Evolutionary conservation across 768 basidiomycete species (phyloP).

Genomic region (Boletus sp.): DNA sequence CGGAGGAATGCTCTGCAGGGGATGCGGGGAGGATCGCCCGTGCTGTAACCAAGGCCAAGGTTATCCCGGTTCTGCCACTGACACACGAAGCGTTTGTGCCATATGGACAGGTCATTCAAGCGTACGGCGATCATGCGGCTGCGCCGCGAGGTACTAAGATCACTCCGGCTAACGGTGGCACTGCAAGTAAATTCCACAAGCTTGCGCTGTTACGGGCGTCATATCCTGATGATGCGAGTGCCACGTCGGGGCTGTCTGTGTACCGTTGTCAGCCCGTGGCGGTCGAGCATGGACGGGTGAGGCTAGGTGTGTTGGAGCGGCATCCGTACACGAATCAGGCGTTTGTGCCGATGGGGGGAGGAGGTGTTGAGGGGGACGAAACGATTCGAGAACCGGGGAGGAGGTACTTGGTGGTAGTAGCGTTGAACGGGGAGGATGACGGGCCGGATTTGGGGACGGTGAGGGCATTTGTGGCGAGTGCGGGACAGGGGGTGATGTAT

Average conservation of each 20-base stretch:
- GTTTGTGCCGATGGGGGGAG: conserved; percentile 90
- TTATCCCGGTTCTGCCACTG: conserved; percentile 61
- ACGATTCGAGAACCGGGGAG: conserved; percentile 46
- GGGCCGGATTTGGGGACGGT: conserved; percentile 71
- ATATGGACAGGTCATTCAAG: conserved; percentile 91
- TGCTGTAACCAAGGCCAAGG: conserved; percentile 15
- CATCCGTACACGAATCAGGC: conserved; percentile 89
- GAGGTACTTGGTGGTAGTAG: conserved; percentile 82
- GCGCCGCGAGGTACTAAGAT: conserved; percentile 68
- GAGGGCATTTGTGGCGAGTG: conserved; percentile 77
- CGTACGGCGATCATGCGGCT: conserved; percentile 63
- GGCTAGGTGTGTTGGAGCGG: conserved; percentile 76
- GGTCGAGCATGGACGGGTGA: conserved; percentile 46
- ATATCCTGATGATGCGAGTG: conserved; percentile 57
- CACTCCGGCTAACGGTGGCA: conserved; percentile 84
- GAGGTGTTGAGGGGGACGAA: conserved; percentile 37
- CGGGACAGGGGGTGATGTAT: conserved; percentile 85
- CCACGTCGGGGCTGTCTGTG: conserved; percentile 71
- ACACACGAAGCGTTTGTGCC: conserved; percentile 84
- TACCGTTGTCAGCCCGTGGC: conserved; percentile 69
- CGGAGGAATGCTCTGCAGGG: background rate
- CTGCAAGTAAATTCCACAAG: conserved; percentile 92
- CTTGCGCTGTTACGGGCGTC: conserved; percentile 65
- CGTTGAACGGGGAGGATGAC: conserved; percentile 72
- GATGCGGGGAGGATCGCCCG: background rate